Base-by-base conservation (phyloP, 2,329 filamentous ascomycete species). In the Cercospora sesami region DNA sequence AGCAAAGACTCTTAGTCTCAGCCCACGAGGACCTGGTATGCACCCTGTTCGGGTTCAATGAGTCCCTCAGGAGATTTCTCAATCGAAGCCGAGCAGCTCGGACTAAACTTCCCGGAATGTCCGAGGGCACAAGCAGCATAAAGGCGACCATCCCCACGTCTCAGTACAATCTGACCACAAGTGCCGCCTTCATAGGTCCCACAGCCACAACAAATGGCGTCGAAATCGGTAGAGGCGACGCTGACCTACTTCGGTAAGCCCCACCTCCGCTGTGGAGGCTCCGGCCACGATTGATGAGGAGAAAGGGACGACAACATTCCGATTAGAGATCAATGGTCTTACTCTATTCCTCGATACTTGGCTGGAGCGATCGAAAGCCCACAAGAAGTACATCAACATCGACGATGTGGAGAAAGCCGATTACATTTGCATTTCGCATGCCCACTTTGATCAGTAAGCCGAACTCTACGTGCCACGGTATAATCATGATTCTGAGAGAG, bases 351-450 rank as follows among this genome's bases (percentile, higher is more conserved):
- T 68, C 23, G 66, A 68, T 36, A 66, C 66, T 31, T 68, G 66
- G 66, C 63, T 66, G 6, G 66, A 68, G 6, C 28, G 59, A 12
- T 63, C 66, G n/a, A 45, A 51, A 10, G 39, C 48, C 12, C 30
- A 65, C 26, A 63, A 63, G 2, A 31, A 39, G 10, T 65, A 64
- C 45, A 58, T 68, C 6, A 26, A 30, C 18, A 62, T 68, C 45
- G 63, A 65, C 1, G 36, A 63, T 28, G 53, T 65, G n/a, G 42
- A 48, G 42, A 48, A 21, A 21, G 42, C 42, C 42, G 42, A 68
- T 21, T 68, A 68, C 12, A 60, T 68, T 33, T 68, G 65, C 63
- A 68, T 68, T 26, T 68, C 66, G 2, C 63, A 68, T n/a, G 66
- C 66, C 9, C 63, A 69, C 18, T 69, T 67, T 21, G 65, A 67